Conservation (phyloP, 257 asterid genomes). For the Gentiana dahurica region DNA sequence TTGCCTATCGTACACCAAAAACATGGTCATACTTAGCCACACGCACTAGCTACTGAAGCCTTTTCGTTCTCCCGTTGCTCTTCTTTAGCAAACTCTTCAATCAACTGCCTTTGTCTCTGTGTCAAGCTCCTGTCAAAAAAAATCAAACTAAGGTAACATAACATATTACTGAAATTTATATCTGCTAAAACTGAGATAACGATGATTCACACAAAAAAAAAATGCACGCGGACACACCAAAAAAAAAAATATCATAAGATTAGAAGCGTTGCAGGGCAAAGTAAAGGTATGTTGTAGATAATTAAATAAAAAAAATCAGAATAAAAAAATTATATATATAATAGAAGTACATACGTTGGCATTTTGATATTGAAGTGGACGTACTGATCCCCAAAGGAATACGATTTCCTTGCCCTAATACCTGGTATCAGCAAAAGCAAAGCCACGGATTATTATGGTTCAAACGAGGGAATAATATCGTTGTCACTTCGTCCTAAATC, state of each 20-base stretch:
- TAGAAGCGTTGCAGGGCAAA: background rate
- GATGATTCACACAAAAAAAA: background rate
- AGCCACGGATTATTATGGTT: background rate
- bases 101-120: conserved; percentile 52
- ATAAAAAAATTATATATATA: background rate
- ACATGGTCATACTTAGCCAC: conserved; percentile 28
- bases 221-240: background rate
- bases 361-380: conserved; percentile 92
- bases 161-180: background rate
- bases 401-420: conserved; percentile 63
- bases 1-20: too few relatives aligned
- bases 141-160: background rate
- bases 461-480: background rate
- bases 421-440: conserved; percentile 34
- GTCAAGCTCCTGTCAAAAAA: conserved; percentile 47
- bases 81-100: conserved; percentile 68
- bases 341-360: conserved; percentile 54
- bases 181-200: background rate
- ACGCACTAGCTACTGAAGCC: conserved; percentile 63
- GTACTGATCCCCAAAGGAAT: conserved; percentile 66
- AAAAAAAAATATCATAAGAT: background rate
- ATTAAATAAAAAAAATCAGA: background rate
- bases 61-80: conserved; percentile 46
- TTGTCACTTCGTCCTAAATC: too few relatives aligned
- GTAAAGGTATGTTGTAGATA: background rate